Evolutionary conservation across 805 yeast genomes (phyloP).

Genomic region (Yamadazyma laniorum): DNA sequence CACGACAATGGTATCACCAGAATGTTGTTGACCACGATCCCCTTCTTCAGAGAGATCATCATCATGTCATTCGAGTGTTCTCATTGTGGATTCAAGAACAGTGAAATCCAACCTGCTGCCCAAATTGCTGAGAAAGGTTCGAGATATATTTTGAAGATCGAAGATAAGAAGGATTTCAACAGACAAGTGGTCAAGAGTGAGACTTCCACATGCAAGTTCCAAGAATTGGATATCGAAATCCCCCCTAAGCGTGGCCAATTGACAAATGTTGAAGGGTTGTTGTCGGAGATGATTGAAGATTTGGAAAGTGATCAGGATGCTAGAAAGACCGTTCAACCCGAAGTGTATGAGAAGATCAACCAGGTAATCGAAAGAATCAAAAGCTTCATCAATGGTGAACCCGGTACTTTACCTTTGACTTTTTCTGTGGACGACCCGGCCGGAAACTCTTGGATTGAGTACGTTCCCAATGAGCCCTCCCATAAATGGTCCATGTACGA

Average conservation of each 20-base stretch:
- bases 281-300: slow-evolving; percentile 81
- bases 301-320: slow-evolving; percentile 76
- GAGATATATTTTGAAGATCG: slow-evolving; percentile 67
- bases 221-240: slow-evolving; percentile 86
- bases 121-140: slow-evolving; percentile 87
- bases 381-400: slow-evolving; percentile 62
- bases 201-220: slow-evolving; percentile 73
- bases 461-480: slow-evolving; percentile 77
- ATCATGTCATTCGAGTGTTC: slow-evolving; percentile 95
- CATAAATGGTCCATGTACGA: slow-evolving; percentile 88
- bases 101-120: slow-evolving; percentile 95
- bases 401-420: slow-evolving; percentile 70
- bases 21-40: slow-evolving; percentile 81
- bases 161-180: slow-evolving; percentile 67
- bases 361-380: slow-evolving; percentile 62
- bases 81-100: slow-evolving; percentile 87
- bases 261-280: slow-evolving; percentile 87
- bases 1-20: slow-evolving; percentile 81
- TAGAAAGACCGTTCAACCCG: slow-evolving; percentile 74
- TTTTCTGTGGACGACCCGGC: slow-evolving; percentile 87
- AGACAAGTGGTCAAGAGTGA: slow-evolving; percentile 93
- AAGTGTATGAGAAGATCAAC: slow-evolving; percentile 69
- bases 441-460: slow-evolving; percentile 96
- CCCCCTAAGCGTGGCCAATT: slow-evolving; percentile 94
- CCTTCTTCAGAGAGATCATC: slow-evolving; percentile 86